Evolutionary conservation across 768 basidiomycete genomes (phyloP).

Genomic region (Crepidotus variabilis): DNA sequence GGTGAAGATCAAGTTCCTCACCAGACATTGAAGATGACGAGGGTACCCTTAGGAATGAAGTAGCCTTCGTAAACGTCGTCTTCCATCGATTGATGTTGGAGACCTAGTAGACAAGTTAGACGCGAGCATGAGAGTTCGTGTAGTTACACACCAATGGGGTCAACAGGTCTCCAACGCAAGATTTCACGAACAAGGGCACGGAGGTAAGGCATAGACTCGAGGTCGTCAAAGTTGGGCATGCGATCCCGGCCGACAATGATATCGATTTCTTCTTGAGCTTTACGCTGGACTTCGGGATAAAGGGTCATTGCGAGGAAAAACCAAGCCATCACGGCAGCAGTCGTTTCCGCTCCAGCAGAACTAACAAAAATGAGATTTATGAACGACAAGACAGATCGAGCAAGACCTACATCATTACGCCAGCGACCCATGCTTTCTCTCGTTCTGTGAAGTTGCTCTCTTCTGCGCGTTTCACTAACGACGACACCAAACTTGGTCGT

Average conservation of each 20-base stretch:
- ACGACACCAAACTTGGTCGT: not conserved
- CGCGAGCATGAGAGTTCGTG: not conserved
- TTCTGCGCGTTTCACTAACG: not conserved
- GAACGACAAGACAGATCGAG: not conserved
- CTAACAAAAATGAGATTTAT: not conserved
- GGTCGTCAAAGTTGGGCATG: conserved; percentile 20
- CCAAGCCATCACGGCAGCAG: not conserved
- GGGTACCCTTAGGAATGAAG: conserved; percentile 37
- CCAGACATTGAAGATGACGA: conserved; percentile 27
- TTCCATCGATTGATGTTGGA: conserved; percentile 5
- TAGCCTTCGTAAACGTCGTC: conserved; percentile 41
- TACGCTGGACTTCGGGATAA: conserved; percentile 24
- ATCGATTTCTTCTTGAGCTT: conserved; percentile 29
- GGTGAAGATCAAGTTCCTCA: not conserved
- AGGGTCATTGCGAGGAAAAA: conserved; percentile 24
- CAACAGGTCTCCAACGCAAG: conserved; percentile 9
- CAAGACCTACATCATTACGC: not conserved
- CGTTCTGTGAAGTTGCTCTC: not conserved
- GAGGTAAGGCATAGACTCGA: conserved; percentile 16
- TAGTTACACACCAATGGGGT: not conserved
- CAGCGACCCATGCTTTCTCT: not conserved
- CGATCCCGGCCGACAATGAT: conserved; percentile 22
- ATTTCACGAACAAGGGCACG: conserved; percentile 4
- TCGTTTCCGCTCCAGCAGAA: not conserved
- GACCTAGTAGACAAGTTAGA: not conserved